Evolutionary conservation across 2,329 filamentous ascomycete genomes (phyloP).

Genomic region (Pseudopithomyces chartarum): DNA sequence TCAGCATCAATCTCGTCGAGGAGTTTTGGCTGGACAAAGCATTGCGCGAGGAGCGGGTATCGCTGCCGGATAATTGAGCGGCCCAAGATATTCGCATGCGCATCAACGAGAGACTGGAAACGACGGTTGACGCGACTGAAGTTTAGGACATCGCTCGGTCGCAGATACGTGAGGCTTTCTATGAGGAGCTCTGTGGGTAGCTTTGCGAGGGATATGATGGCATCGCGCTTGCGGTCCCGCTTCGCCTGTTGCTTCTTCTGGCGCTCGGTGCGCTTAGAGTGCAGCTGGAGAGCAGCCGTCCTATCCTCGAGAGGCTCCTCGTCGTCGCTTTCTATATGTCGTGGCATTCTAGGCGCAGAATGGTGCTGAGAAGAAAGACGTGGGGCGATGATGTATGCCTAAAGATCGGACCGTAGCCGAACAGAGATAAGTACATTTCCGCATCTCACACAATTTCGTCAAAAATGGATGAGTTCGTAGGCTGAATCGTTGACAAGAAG

Average conservation of each 20-base stretch:
- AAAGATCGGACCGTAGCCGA: background rate
- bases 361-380: background rate
- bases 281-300: constrained; percentile 55
- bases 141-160: constrained; percentile 57
- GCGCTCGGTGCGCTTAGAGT: constrained; percentile 60
- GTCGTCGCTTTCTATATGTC: constrained; percentile 31
- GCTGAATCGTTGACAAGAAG: no score
- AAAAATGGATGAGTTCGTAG: no score
- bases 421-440: background rate
- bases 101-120: constrained; percentile 51
- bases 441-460: background rate
- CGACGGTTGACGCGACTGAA: constrained; percentile 51
- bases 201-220: constrained; percentile 47
- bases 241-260: constrained; percentile 48
- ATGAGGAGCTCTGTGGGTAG: constrained; percentile 61
- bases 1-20: constrained; percentile 48
- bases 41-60: constrained; percentile 57
- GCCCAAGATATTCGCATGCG: constrained; percentile 52
- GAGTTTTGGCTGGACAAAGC: constrained; percentile 57
- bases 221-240: constrained; percentile 35
- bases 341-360: constrained; percentile 23
- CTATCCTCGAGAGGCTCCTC: constrained; percentile 56
- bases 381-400: constrained; percentile 3
- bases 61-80: constrained; percentile 51
- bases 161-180: constrained; percentile 53